Percentiles rank a stretch among this genome's conserved stretches.
These are phyloP conservation scores for Solanum sitiens DNA, from an alignment of 257 asterid species.

Conservation along the genomic window DNA sequence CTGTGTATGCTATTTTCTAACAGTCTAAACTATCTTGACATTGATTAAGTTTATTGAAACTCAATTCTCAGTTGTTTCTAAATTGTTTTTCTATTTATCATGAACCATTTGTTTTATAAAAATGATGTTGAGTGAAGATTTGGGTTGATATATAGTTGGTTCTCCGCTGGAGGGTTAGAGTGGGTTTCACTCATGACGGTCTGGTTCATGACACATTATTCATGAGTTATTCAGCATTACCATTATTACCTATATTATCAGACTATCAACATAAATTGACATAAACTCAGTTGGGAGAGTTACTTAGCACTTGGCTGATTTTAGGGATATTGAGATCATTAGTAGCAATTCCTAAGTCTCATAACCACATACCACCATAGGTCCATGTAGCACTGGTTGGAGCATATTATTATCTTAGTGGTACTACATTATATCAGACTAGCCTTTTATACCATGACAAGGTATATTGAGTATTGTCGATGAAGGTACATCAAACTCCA, in stretches of 20 bases:
- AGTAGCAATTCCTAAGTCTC: background rate
- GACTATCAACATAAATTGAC: background rate
- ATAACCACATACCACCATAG: background rate
- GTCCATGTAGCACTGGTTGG: background rate
- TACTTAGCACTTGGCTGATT: background rate
- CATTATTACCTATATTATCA: background rate
- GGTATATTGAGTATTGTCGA: background rate
- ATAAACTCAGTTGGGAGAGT: background rate
- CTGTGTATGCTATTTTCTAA: no score
- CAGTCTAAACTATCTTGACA: background rate
- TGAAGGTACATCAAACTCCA: background rate
- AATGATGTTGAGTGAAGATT: background rate
- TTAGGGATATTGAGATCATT: background rate
- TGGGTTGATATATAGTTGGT: background rate
- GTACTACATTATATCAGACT: background rate
- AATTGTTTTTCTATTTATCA: background rate
- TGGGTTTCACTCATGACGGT: background rate
- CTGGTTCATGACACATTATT: background rate
- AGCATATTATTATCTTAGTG: background rate
- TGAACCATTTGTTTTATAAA: background rate
- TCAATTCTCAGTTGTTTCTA: background rate
- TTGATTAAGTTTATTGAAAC: background rate
- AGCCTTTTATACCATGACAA: background rate
- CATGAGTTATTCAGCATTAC: background rate
- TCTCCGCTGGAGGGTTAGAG: background rate